Conservation (phyloP, 148 eudicot genomes). For the Chenopodium album region DNA sequence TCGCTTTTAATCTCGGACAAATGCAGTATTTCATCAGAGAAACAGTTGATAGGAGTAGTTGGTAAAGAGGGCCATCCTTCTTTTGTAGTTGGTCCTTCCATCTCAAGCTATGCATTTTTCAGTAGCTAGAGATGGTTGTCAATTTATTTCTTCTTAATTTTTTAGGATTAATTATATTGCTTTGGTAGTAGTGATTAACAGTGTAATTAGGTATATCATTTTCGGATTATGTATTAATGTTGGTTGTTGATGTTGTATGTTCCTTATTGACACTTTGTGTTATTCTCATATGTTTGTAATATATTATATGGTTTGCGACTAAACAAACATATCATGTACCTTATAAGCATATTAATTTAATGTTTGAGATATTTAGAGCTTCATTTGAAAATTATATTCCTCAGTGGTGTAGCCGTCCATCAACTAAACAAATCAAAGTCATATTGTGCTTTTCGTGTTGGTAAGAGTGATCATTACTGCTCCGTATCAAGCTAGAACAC, state of each 20-base stretch:
- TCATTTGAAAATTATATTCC: neutral
- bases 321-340: neutral
- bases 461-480: too few species aligned
- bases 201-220: neutral
- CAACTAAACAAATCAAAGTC: neutral
- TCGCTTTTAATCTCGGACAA: too few species aligned
- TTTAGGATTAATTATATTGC: neutral
- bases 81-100: constrained; percentile 24
- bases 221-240: constrained; percentile 2
- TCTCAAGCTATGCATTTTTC: constrained; percentile 45
- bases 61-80: constrained; percentile 10
- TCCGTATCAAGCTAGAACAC: too few species aligned
- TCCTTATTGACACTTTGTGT: neutral
- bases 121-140: constrained; percentile 29
- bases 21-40: too few species aligned
- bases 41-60: neutral
- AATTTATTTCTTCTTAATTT: neutral
- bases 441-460: neutral
- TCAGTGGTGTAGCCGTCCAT: neutral
- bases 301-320: neutral
- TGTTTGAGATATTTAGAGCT: neutral
- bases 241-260: constrained; percentile 10
- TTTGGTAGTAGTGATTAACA: neutral
- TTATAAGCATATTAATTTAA: neutral
- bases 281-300: neutral